Percentiles rank a stretch among this genome's conserved stretches.
Evolutionary conservation across 352 stramenopile genomes (phyloP).

Genomic region (Globisporangium paddicum): DNA sequence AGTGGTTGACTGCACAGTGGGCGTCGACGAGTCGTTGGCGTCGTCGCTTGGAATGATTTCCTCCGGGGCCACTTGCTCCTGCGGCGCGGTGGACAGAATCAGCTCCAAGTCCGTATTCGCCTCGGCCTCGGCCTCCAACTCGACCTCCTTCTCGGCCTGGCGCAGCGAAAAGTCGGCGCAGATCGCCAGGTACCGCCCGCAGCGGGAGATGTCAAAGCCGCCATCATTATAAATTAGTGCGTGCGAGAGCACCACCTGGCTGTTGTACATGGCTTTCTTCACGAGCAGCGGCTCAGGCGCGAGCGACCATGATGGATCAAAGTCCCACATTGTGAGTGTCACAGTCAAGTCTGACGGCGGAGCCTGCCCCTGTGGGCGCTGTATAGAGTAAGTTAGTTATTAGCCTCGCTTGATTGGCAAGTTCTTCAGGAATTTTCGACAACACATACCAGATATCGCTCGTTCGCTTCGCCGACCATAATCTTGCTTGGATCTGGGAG

Average conservation of each 20-base stretch:
- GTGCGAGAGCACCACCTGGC: constrained; percentile 81
- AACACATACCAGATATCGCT: constrained; percentile 70
- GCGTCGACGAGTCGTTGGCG: constrained; percentile 54
- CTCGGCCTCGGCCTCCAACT: constrained; percentile 75
- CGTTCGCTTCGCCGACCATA: constrained; percentile 94
- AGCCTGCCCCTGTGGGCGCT: constrained; percentile 73
- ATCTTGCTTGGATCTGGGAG: constrained; percentile 87
- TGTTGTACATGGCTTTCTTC: constrained; percentile 86
- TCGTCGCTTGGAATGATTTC: constrained; percentile 56
- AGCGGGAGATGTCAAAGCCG: constrained; percentile 95
- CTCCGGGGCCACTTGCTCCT: constrained; percentile 43
- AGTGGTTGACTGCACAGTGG: constrained; percentile 26
- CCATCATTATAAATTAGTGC: constrained; percentile 97
- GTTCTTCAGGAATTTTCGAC: neutral
- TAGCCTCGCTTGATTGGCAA: neutral
- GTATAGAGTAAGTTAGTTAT: constrained; percentile 2
- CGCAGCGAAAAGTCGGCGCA: constrained; percentile 93
- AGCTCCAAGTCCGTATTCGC: constrained; percentile 68
- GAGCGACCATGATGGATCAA: constrained; percentile 82
- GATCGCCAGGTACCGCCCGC: constrained; percentile 92
- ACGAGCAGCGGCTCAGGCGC: constrained; percentile 61
- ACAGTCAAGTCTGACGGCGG: constrained; percentile 89
- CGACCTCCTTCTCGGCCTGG: constrained; percentile 84
- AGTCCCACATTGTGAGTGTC: constrained; percentile 94
- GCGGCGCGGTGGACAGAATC: constrained; percentile 58